These are phyloP conservation scores for Aspergillus awamori DNA, from an alignment of 2,329 filamentous ascomycete species.

Conservation along the genomic window DNA sequence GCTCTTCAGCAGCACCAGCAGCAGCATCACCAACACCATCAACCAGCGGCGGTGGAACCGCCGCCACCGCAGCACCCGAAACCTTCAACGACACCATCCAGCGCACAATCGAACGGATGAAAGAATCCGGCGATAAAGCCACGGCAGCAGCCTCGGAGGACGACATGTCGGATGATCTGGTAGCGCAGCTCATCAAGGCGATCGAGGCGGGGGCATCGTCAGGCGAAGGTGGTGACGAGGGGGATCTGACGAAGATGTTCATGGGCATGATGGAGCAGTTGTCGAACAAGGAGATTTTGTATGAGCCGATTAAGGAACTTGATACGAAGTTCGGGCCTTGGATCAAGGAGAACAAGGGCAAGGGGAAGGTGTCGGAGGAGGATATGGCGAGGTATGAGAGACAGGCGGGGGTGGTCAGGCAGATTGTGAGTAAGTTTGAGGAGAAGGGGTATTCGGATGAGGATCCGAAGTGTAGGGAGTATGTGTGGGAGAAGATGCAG, in stretches of 20 bases:
- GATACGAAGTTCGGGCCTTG: constrained; percentile 89
- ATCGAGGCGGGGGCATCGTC: constrained; percentile 65
- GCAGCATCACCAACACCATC: constrained; percentile 16
- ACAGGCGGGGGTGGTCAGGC: constrained; percentile 75
- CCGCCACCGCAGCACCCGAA: constrained; percentile 54
- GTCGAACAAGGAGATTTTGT: constrained; percentile 96
- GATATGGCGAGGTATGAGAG: constrained; percentile 80
- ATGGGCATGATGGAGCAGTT: constrained; percentile 99
- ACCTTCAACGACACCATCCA: constrained; percentile 91
- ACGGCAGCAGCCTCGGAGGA: constrained; percentile 71
- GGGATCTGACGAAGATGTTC: constrained; percentile 92
- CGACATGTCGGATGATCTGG: constrained; percentile 74
- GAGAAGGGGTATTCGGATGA: constrained; percentile 77
- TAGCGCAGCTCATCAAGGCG: constrained; percentile 90
- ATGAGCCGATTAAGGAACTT: constrained; percentile 98
- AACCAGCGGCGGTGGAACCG: constrained; percentile 17
- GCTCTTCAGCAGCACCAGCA: constrained; percentile 16
- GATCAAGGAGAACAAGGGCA: constrained; percentile 75
- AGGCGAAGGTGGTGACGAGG: constrained; percentile 64
- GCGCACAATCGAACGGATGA: constrained; percentile 95
- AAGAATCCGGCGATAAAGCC: constrained; percentile 81
- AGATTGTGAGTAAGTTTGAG: constrained; percentile 91
- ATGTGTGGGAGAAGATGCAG: constrained; percentile 97
- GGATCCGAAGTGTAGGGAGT: constrained; percentile 79
- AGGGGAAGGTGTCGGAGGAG: constrained; percentile 60